A percentile compares a stretch with the other conserved stretches of the same genome.
phyloP scores from a whole-genome alignment of 1,284 basidiomycete species.

The Marasmius tenuissimus region DNA sequence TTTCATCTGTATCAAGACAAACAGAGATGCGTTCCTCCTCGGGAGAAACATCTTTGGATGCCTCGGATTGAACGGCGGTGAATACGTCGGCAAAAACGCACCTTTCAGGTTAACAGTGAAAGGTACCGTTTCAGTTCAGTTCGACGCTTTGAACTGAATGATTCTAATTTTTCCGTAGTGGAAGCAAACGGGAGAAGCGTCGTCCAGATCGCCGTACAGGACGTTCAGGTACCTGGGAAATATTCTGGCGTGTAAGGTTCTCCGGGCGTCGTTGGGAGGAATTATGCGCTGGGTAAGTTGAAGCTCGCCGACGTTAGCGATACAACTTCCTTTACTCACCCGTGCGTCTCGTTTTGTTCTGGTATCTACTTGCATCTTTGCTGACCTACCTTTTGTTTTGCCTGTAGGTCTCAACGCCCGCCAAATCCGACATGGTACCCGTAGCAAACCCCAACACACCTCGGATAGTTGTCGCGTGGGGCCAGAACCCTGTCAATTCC shows the following conservation, averaged over 20 bases:
- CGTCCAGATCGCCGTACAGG: conserved; percentile 14
- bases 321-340: not conserved
- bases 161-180: conserved; percentile 62
- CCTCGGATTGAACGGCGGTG: conserved; percentile 51
- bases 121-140: conserved; percentile 6
- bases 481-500: conserved; percentile 79
- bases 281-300: conserved; percentile 79
- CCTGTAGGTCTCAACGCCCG: conserved; percentile 47
- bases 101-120: conserved; percentile 31
- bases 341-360: too few relatives aligned
- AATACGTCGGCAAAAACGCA: conserved; percentile 68
- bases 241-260: conserved; percentile 79
- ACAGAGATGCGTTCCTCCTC: conserved; percentile 84
- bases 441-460: conserved; percentile 30
- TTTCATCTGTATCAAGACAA: conserved; percentile 71
- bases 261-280: conserved; percentile 73
- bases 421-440: conserved; percentile 35
- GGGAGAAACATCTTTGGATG: conserved; percentile 73
- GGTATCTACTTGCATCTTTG: too few relatives aligned
- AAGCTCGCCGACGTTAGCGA: not conserved
- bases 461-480: conserved; percentile 84
- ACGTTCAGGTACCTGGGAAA: conserved; percentile 78
- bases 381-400: not conserved
- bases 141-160: not conserved
- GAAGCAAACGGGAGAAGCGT: conserved; percentile 91